phyloP scores from a whole-genome alignment of 345 rosid genomes.

The Rhodomyrtus tomentosa region DNA sequence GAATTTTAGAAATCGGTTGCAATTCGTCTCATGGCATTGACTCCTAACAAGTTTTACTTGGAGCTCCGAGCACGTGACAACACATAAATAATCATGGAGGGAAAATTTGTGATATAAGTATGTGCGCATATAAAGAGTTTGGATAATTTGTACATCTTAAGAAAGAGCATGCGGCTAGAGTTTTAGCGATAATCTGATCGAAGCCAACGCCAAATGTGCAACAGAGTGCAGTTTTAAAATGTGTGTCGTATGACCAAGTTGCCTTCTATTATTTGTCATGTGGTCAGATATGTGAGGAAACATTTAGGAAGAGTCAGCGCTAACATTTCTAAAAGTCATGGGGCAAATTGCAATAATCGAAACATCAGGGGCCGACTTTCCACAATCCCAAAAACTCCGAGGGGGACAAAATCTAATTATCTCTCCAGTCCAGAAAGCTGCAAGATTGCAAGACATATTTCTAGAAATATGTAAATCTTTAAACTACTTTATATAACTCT shows the following conservation, averaged over 20 bases:
- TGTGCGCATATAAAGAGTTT: accelerated
- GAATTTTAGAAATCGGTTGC: background rate
- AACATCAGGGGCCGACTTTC: background rate
- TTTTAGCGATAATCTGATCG: accelerated
- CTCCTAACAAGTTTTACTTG: background rate
- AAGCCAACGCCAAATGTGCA: accelerated
- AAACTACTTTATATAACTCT: too few relatives aligned
- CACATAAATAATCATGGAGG: background rate
- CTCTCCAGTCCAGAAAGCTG: too few relatives aligned
- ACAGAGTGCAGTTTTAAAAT: accelerated
- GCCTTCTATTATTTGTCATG: background rate
- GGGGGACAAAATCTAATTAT: background rate
- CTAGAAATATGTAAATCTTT: too few relatives aligned
- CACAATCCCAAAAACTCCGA: background rate
- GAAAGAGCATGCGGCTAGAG: background rate
- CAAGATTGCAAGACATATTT: too few relatives aligned
- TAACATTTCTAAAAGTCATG: background rate
- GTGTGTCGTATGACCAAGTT: background rate
- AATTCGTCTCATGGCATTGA: accelerated
- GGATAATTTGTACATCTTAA: too few relatives aligned
- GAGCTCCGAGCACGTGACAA: background rate
- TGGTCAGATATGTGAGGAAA: background rate
- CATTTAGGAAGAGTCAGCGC: background rate
- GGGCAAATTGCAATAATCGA: background rate
- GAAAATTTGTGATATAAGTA: background rate